Conservation (phyloP, 2,329 filamentous ascomycete species). For the Escovopsis sp. region DNA sequence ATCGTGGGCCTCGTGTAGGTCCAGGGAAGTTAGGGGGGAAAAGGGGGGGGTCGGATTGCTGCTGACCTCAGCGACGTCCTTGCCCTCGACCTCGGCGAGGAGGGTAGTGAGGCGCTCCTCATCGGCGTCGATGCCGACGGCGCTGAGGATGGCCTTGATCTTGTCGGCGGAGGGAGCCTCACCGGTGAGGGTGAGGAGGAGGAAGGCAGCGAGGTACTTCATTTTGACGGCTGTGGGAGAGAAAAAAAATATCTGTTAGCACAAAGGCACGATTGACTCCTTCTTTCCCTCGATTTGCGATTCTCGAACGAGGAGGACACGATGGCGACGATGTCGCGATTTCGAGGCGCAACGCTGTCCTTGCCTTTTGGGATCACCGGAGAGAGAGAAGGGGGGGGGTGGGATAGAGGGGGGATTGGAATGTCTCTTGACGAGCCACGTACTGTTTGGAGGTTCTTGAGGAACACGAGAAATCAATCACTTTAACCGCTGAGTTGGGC, state of each 20-base stretch:
- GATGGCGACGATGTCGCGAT: background rate
- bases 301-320: background rate
- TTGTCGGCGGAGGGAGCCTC: constrained; percentile 79
- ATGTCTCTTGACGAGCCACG: background rate
- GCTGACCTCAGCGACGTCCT: constrained; percentile 82
- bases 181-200: constrained; percentile 88
- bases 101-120: constrained; percentile 73
- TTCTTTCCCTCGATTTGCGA: background rate
- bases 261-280: background rate
- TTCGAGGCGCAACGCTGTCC: background rate
- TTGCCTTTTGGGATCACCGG: too few relatives aligned
- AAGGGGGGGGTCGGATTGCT: background rate
- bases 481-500: constrained; percentile 96
- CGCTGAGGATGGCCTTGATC: constrained; percentile 77
- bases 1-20: too few relatives aligned
- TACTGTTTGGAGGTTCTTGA: constrained; percentile 10
- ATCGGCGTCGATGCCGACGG: constrained; percentile 92
- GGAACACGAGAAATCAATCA: constrained; percentile 95
- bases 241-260: background rate
- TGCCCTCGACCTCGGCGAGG: constrained; percentile 80
- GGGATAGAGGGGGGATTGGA: background rate
- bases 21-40: too few relatives aligned
- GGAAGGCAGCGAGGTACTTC: constrained; percentile 99
- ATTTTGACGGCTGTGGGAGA: constrained; percentile 47
- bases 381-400: background rate